phyloP scores from a whole-genome alignment of 768 basidiomycete species.

The Hemileccinum impolitum region DNA sequence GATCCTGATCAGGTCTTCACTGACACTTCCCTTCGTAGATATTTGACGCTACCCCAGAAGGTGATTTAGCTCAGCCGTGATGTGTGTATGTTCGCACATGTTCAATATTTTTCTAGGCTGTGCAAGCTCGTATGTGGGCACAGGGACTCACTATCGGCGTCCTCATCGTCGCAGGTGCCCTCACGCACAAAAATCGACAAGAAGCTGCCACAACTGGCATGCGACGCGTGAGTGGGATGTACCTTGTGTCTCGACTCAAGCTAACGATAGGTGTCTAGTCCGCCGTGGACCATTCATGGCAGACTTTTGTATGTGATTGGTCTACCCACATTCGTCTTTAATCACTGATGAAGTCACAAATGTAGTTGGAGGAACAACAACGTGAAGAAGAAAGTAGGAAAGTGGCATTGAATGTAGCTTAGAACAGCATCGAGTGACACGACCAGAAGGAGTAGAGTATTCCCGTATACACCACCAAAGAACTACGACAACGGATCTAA shows the following conservation, averaged over 20 bases:
- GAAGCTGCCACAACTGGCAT: constrained; percentile 30
- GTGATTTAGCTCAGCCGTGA: constrained; percentile 2
- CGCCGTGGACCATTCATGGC: constrained; percentile 28
- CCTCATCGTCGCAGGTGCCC: constrained; percentile 63
- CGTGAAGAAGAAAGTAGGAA: constrained; percentile 21
- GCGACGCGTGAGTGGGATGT: constrained; percentile 19
- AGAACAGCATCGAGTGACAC: background rate
- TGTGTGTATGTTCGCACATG: background rate
- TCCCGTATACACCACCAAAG: too few species aligned
- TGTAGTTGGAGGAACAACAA: constrained; percentile 28
- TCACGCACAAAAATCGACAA: constrained; percentile 51
- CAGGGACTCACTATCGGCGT: constrained; percentile 79
- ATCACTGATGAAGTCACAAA: background rate
- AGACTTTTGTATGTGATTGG: constrained; percentile 21
- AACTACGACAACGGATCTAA: too few species aligned
- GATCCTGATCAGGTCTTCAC: background rate
- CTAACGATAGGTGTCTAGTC: constrained; percentile 9
- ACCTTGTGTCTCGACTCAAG: too few species aligned
- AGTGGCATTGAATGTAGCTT: constrained; percentile 6
- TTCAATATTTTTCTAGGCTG: constrained; percentile 48
- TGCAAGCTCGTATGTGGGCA: constrained; percentile 89
- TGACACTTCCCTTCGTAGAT: constrained; percentile 2
- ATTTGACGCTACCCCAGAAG: constrained; percentile 29
- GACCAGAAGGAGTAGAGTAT: background rate
- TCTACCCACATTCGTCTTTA: background rate